phyloP scores from a whole-genome alignment of 2,329 filamentous ascomycete species.

The Pseudomassariella vexata region DNA sequence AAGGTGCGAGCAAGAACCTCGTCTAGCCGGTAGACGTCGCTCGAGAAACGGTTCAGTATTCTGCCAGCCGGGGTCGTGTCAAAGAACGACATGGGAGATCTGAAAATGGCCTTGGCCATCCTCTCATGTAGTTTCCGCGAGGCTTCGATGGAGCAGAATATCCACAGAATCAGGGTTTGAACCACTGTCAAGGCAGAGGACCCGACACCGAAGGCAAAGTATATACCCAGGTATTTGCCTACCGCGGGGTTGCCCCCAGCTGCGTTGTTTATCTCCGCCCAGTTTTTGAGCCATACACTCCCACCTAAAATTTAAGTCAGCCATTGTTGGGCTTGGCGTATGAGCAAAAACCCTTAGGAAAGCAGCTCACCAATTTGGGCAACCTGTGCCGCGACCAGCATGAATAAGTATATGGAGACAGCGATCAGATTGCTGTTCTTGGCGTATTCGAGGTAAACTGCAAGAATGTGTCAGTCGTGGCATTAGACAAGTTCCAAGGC shows the following conservation, averaged over 20 bases:
- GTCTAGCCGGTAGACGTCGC: conserved; percentile 77
- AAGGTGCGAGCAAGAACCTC: conserved; percentile 94
- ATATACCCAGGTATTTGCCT: conserved; percentile 89
- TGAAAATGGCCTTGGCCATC: conserved; percentile 96
- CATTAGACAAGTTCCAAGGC: not conserved
- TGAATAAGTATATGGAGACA: conserved; percentile 71
- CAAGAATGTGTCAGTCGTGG: conserved; percentile 8
- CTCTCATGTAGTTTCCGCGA: conserved; percentile 93
- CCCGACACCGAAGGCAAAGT: conserved; percentile 90
- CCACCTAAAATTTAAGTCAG: conserved; percentile 58
- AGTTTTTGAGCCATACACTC: conserved; percentile 89
- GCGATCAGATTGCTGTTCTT: conserved; percentile 87
- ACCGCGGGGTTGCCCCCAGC: conserved; percentile 66
- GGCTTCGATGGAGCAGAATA: conserved; percentile 98
- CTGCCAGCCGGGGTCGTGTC: conserved; percentile 95
- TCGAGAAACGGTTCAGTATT: conserved; percentile 94
- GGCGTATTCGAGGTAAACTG: conserved; percentile 90
- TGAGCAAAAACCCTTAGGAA: too few relatives aligned
- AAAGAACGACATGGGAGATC: conserved; percentile 98
- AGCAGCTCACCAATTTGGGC: conserved; percentile 65
- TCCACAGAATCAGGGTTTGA: conserved; percentile 95
- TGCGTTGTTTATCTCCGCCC: conserved; percentile 74
- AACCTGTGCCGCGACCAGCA: conserved; percentile 74
- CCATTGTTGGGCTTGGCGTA: too few relatives aligned
- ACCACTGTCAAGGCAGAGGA: conserved; percentile 78